Evolutionary conservation across 305 asterid genomes (phyloP), one percentile per base, ranked within the genome.

Genomic region (Andrographis paniculata): DNA sequence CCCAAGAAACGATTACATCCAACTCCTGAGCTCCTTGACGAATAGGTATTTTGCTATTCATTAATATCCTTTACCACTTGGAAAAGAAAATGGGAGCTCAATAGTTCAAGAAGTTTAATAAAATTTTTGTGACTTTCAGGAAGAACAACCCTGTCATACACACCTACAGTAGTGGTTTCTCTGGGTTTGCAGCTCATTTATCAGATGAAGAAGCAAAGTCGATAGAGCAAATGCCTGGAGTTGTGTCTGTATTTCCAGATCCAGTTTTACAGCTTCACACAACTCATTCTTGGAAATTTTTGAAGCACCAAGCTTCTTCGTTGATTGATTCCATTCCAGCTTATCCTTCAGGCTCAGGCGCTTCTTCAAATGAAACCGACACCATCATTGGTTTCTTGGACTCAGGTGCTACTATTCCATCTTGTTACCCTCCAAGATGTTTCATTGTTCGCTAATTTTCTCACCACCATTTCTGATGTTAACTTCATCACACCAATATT

Each of bases 241-340:
- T 88, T 6, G 76, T 88, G 60, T 88, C 97, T 2, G 93, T 84
- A 20, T 84, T 88, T 28, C 87, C 79, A 45, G 97, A 84, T 53
- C 88, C 89, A 19, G 47, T 82, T 30, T 52, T 88, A 20, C 58
- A 79, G 7, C 94, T 88, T 48, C 97, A 82, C 72, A 84, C 97
- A 1, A 88, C 97, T 17, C 97, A 63, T 55, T 88, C 97, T 0
- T 88, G 97, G 95, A 95, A 88, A 43, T 88, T 84, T 69, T 69
- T 84, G 71, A 65, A 69, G 48, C 57, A 52, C 13, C 87, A 77
- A 61, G 59, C 79, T 23, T 70, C 53, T 40, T 22, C 59, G 3
- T 59, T 62, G 58, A 63, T 61, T n/a, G 72, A 70, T 36, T 50
- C 68, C 1, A 12, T 27, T 27, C 58, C 80, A 4, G 36, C 31